Evolutionary conservation across 257 asterid species (phyloP).

Genomic region (Plectranthus barbatus): DNA sequence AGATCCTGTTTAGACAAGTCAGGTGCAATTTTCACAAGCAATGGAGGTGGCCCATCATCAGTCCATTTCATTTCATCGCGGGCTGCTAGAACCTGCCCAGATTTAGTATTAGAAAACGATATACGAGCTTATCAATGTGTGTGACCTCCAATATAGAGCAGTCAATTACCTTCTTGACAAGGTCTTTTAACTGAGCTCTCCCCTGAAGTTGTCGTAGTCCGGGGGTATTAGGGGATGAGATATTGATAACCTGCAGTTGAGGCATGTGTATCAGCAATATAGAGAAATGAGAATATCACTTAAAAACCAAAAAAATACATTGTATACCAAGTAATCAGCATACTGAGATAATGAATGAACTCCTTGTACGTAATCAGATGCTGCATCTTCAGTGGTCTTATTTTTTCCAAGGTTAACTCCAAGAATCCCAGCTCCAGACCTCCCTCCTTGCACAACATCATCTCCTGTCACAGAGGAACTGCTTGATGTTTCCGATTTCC

Average conservation of each 20-base stretch:
- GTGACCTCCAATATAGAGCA: neutral
- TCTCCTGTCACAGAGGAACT: conserved; percentile 58
- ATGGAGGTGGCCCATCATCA: conserved; percentile 96
- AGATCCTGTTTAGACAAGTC: conserved; percentile 91
- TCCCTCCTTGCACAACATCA: conserved; percentile 83
- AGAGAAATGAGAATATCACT: neutral
- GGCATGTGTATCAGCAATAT: neutral
- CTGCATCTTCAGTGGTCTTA: conserved; percentile 94
- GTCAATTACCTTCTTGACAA: conserved; percentile 72
- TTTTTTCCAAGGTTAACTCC: conserved; percentile 98
- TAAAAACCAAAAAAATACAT: neutral
- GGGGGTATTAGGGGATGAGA: conserved; percentile 96
- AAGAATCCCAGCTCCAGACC: conserved; percentile 97
- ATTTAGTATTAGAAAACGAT: neutral
- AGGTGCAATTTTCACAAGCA: conserved; percentile 96
- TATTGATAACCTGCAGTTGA: conserved; percentile 64
- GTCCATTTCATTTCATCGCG: conserved; percentile 99
- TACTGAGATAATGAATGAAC: conserved; percentile 95
- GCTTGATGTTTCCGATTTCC: conserved; percentile 80
- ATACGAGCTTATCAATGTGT: neutral
- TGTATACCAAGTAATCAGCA: conserved; percentile 91
- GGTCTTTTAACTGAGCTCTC: conserved; percentile 92
- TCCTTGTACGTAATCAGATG: conserved; percentile 97
- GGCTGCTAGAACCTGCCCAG: conserved; percentile 82
- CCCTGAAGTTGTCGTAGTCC: conserved; percentile 98